Base-by-base conservation (phyloP, 805 yeast genomes). In the Vanderwaltozyma tropicalis region DNA sequence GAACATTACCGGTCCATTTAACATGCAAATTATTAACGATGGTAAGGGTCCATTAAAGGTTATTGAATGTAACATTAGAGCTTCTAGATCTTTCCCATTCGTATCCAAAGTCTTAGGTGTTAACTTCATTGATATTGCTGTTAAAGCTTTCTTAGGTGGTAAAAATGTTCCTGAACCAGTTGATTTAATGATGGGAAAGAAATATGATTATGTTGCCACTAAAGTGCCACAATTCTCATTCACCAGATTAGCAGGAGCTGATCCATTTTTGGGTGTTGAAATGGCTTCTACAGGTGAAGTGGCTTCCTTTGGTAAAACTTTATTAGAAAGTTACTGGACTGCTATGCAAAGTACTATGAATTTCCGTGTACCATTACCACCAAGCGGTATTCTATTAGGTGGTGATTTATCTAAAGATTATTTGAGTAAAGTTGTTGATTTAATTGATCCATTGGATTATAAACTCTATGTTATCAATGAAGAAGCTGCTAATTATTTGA, bases 221-320 rank as follows among this genome's bases (percentile, higher is more conserved):
- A 92, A 92, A 68, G 96, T 89, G 39, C 98, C 99, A 34, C 99
- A 92, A 68, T 92, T 92, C 66, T 89, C 97, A 7, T 92, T 92
- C 71, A 88, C 97, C 28, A 80, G 99, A 69, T 72, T 92, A 55
- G 96, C 97, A 15, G 99, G 98, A 49, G 99, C 99, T 35, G 99
- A 92, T 64, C 99, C 99, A 46, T 88, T 84, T 73, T 72, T 92
- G 58, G 98, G 98, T 47, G 98, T 92, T 49, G 99, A 92, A 69
- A 92, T 92, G 99, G 80, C 97, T 6, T 88, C 97, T 11, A 92
- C 99, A 37, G 99, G 99, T 64, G 99, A 92, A 68, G 83, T 92
- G 59, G 98, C 98, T 22, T 84, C 96, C 60, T 92, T 92, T 59
- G 99, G 99, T 52, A 69, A 69, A 44, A 80, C 85, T 62, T 62